phyloP scores from a whole-genome alignment of 305 asterid genomes.

The Striga hermonthica region DNA sequence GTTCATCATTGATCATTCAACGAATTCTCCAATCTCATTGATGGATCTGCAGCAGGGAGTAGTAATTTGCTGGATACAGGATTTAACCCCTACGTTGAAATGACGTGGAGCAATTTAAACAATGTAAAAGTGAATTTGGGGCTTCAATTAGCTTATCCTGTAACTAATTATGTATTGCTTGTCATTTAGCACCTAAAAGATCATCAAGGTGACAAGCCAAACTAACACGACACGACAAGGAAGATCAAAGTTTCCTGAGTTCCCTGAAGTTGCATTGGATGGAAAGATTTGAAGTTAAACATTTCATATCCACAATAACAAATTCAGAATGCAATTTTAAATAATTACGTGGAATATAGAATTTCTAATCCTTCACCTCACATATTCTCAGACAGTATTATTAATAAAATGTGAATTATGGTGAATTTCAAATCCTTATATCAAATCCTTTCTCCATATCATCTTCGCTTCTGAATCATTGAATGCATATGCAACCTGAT shows the following conservation, averaged over 20 bases:
- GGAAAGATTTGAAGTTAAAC: background rate
- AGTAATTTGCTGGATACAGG: constrained; percentile 3
- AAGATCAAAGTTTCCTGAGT: constrained; percentile 10
- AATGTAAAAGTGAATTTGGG: too few species aligned
- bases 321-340: background rate
- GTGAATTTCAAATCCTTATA: background rate
- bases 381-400: background rate
- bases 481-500: background rate
- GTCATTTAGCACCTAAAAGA: constrained; percentile 2
- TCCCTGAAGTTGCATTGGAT: background rate
- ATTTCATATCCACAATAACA: background rate
- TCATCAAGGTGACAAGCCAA: constrained; percentile 14
- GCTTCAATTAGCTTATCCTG: too few species aligned
- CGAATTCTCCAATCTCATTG: background rate
- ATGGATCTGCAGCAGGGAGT: background rate
- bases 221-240: constrained; percentile 23
- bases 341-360: too few species aligned
- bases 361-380: background rate
- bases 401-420: background rate
- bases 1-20: background rate
- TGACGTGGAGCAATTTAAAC: background rate
- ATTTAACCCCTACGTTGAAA: background rate
- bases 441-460: background rate
- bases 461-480: background rate
- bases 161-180: too few species aligned